These are phyloP conservation scores for Candida manassasensis DNA, from an alignment of 805 yeast genomes.

Conservation along the genomic window DNA sequence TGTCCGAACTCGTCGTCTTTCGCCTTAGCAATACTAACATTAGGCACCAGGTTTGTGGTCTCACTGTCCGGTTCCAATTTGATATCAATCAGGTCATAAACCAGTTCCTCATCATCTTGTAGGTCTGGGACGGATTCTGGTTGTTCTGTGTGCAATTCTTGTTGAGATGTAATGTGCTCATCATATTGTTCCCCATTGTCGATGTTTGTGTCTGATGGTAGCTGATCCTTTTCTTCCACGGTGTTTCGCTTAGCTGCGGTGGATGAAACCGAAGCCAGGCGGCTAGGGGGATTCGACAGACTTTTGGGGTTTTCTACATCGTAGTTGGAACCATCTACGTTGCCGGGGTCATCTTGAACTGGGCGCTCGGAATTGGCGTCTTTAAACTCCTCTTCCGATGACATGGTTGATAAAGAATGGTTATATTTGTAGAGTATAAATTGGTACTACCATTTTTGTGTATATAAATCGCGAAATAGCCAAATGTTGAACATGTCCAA, in stretches of 20 bases:
- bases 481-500: too few relatives aligned
- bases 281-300: background rate
- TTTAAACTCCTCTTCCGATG: constrained; percentile 19
- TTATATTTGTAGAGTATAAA: too few relatives aligned
- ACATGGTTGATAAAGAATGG: constrained; percentile 1
- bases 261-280: background rate
- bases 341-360: background rate
- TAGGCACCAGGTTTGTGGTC: too few relatives aligned
- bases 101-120: background rate
- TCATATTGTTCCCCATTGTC: too few relatives aligned
- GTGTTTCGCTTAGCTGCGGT: background rate
- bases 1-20: too few relatives aligned
- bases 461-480: too few relatives aligned
- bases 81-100: constrained; percentile 1
- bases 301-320: background rate
- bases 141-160: background rate
- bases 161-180: too few relatives aligned
- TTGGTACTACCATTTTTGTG: too few relatives aligned
- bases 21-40: too few relatives aligned
- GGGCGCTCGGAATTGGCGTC: constrained; percentile 13
- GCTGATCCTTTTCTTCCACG: background rate
- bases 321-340: background rate
- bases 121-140: too few relatives aligned
- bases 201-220: too few relatives aligned
- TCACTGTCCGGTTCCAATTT: background rate